A percentile compares a stretch with the other conserved stretches of the same genome.
Evolutionary conservation across 2,329 filamentous ascomycete genomes (phyloP).

Genomic region (Diaporthe sp.): DNA sequence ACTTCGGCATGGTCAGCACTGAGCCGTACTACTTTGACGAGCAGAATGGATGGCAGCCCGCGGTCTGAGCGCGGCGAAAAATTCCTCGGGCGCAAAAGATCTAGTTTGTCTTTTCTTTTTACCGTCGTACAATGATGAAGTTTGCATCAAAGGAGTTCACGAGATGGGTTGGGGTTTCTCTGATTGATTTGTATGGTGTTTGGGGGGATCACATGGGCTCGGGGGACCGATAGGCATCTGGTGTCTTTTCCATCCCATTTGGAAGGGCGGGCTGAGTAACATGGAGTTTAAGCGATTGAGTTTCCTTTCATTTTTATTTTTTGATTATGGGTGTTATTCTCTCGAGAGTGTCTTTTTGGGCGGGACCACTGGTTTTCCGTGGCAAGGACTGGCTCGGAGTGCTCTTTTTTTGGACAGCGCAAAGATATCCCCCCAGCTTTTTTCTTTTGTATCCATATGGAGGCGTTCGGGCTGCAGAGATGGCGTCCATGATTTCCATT

Average conservation of each 20-base stretch:
- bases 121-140: not conserved
- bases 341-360: not conserved
- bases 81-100: no score
- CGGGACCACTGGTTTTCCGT: not conserved
- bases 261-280: not conserved
- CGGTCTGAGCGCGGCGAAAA: not conserved
- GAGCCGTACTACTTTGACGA: not conserved
- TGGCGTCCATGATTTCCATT: conserved; percentile 11
- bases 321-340: not conserved
- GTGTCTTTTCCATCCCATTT: not conserved
- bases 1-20: not conserved
- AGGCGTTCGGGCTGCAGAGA: conserved; percentile 1
- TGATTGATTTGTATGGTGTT: not conserved
- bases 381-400: not conserved
- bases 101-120: not conserved
- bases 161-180: not conserved
- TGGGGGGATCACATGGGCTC: not conserved
- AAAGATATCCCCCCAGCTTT: conserved; percentile 12
- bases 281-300: not conserved
- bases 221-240: not conserved
- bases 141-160: conserved; percentile 1
- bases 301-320: not conserved
- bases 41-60: not conserved
- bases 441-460: not conserved
- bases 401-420: not conserved